These are phyloP conservation scores for Rubia peregrina DNA, from an alignment of 305 asterid genomes.

Conservation along the genomic window DNA sequence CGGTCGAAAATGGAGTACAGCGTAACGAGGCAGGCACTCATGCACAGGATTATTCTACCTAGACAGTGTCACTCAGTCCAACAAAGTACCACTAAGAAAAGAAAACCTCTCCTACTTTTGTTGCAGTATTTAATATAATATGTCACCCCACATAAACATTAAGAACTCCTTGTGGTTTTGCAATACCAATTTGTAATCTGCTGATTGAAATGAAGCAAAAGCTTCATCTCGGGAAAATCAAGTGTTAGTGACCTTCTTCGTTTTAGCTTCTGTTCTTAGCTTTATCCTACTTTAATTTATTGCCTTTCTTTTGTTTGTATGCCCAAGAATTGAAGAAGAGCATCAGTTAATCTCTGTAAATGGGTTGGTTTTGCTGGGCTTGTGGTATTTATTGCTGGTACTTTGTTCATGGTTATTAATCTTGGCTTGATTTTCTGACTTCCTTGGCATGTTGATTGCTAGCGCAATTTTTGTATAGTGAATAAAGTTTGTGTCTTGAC, in stretches of 20 bases:
- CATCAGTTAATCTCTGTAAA: background rate
- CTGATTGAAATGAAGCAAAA: background rate
- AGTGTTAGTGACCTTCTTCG: slow-evolving; percentile 9
- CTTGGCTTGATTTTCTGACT: background rate
- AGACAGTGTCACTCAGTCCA: background rate
- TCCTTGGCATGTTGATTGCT: background rate
- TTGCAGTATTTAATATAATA: background rate
- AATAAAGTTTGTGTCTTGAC: background rate
- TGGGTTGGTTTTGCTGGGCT: background rate
- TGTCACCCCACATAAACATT: background rate
- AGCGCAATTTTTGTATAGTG: background rate
- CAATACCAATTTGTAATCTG: background rate
- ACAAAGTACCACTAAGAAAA: slow-evolving; percentile 8
- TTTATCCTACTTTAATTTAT: background rate
- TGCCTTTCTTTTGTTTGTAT: background rate
- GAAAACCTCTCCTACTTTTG: background rate
- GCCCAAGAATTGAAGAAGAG: background rate
- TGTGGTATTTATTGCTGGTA: background rate
- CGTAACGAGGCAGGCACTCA: slow-evolving; percentile 5
- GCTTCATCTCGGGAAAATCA: background rate
- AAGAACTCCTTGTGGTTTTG: background rate
- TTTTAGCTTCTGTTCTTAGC: background rate
- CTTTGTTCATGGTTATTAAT: background rate
- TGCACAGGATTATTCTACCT: background rate
- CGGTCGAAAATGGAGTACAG: background rate